Conservation (phyloP, 2,329 filamentous ascomycete genomes). For the Periconia sp. region DNA sequence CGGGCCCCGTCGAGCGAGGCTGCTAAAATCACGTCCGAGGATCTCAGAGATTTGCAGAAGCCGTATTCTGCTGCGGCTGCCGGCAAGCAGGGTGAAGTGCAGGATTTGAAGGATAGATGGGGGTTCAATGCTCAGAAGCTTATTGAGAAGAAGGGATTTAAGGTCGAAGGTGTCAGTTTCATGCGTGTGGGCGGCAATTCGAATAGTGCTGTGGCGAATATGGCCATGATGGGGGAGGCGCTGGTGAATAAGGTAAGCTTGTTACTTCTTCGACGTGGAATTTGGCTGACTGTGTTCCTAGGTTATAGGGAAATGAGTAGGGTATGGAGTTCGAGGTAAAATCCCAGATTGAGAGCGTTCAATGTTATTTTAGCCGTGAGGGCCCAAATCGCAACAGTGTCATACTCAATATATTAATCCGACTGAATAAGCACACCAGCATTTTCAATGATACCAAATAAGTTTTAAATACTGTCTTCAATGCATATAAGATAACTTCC, state of each 20-base stretch:
- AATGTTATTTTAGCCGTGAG: no score
- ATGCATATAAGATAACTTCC: background rate
- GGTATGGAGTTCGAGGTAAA: no score
- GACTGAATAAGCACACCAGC: background rate
- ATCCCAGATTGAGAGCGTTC: no score
- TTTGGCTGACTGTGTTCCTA: background rate
- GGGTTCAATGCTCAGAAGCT: conserved; percentile 20
- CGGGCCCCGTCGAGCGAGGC: conserved; percentile 4
- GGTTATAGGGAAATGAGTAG: background rate
- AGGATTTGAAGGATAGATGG: conserved; percentile 28
- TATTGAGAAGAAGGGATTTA: conserved; percentile 20
- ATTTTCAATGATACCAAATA: background rate
- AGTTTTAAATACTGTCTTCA: background rate
- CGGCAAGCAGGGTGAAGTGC: conserved; percentile 18
- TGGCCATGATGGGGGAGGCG: conserved; percentile 18
- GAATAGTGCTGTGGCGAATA: conserved; percentile 16
- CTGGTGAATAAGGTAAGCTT: conserved; percentile 16
- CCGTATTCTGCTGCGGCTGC: conserved; percentile 15
- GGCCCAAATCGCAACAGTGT: background rate
- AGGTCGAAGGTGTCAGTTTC: conserved; percentile 18
- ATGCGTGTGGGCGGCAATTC: conserved; percentile 21
- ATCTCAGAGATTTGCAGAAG: conserved; percentile 20
- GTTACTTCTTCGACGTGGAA: background rate
- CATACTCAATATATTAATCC: background rate
- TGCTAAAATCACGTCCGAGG: conserved; percentile 13